These are phyloP conservation scores for Rhizodiscina lignyota DNA, from an alignment of 495 filamentous ascomycete species.

Conservation along the genomic window DNA sequence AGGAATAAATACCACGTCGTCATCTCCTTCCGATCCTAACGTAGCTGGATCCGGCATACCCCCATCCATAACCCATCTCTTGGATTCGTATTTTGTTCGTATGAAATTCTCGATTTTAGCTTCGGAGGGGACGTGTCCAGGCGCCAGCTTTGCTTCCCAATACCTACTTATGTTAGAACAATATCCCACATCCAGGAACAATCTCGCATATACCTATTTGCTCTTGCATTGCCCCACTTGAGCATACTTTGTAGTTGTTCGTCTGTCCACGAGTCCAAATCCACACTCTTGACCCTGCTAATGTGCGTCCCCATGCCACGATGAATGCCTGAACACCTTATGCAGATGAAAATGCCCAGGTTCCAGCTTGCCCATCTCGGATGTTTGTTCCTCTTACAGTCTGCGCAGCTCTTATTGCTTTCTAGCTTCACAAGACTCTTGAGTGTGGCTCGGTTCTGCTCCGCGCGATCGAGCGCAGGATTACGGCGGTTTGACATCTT, in stretches of 20 bases:
- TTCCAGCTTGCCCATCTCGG: conserved; percentile 91
- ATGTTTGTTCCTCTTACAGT: conserved; percentile 81
- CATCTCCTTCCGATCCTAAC: conserved; percentile 69
- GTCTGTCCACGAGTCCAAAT: conserved; percentile 95
- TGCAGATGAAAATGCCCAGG: conserved; percentile 69
- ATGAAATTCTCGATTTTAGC: conserved; percentile 99
- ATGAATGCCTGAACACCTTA: conserved; percentile 91
- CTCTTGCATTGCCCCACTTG: conserved; percentile 85
- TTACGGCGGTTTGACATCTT: conserved; percentile 84
- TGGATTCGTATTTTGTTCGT: conserved; percentile 93
- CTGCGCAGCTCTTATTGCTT: conserved; percentile 86
- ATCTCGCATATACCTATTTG: conserved; percentile 81
- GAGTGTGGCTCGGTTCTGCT: conserved; percentile 78
- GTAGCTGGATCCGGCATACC: conserved; percentile 78
- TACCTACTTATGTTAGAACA: conserved; percentile 49
- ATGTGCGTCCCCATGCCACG: conserved; percentile 98
- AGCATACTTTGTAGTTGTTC: conserved; percentile 87
- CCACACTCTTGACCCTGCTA: conserved; percentile 92
- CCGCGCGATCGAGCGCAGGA: conserved; percentile 64
- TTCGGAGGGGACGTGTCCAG: conserved; percentile 91
- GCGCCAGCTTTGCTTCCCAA: conserved; percentile 89
- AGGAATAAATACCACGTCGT: no score
- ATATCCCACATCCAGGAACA: conserved; percentile 1
- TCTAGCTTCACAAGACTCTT: conserved; percentile 88
- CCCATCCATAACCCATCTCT: conserved; percentile 97